These are phyloP conservation scores for Articulospora tetracladia DNA, from an alignment of 495 filamentous ascomycete genomes.

Conservation along the genomic window DNA sequence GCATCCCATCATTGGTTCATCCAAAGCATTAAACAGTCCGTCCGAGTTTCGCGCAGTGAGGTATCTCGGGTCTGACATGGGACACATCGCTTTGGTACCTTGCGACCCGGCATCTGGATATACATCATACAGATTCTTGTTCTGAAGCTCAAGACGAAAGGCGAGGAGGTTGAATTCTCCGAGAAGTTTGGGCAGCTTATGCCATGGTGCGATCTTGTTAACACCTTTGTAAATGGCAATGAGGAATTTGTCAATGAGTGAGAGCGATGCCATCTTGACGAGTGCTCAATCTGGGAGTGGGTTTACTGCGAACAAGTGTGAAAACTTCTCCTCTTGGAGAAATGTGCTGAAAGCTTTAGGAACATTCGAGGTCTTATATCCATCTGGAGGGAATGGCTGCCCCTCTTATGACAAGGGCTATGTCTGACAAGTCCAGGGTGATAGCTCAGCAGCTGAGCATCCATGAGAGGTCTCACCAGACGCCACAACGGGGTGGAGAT, in stretches of 20 bases:
- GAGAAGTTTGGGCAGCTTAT: conserved; percentile 33
- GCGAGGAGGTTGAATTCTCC: conserved; percentile 35
- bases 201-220: conserved; percentile 35
- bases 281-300: neutral
- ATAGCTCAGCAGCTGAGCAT: neutral
- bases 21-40: conserved; percentile 37
- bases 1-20: conserved; percentile 38
- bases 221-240: conserved; percentile 31
- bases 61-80: conserved; percentile 26
- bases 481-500: neutral
- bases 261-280: neutral
- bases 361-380: neutral
- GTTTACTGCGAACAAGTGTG: no score
- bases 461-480: neutral
- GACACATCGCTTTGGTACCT: conserved; percentile 23
- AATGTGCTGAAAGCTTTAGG: neutral
- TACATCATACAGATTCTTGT: conserved; percentile 37
- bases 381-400: neutral
- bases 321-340: no score
- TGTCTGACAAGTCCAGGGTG: neutral
- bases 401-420: neutral
- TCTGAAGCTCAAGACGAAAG: conserved; percentile 36
- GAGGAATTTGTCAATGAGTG: conserved; percentile 21
- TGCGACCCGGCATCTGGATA: conserved; percentile 30
- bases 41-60: conserved; percentile 34